Base-by-base conservation (phyloP, 108 stramenopile genomes). In the Chaetoceros muelleri region DNA sequence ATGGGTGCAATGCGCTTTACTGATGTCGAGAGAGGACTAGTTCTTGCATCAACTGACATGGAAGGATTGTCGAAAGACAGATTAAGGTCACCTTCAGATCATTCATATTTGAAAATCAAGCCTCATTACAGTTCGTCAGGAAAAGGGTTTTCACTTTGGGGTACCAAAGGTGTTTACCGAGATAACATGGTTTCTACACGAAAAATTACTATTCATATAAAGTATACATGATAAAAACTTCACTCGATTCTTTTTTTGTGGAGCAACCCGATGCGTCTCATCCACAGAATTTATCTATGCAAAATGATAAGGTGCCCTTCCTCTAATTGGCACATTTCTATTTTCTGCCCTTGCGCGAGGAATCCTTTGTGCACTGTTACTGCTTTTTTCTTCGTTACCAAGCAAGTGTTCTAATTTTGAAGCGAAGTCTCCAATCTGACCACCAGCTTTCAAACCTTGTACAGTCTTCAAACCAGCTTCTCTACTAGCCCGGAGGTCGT, bases 381-480 rank as follows among this genome's bases (percentile, higher is more conserved):
- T n/a, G n/a, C n/a, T n/a, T n/a, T n/a, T n/a, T n/a, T n/a, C n/a
- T n/a, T n/a, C n/a, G 13, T 40, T 40, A 10, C 13, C 13, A 10
- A 40, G 13, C 13, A 40, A 10, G 5, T 40, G 5, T 13, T 40
- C 34, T 13, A 40, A 10, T 40, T 40, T 40, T 13, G 5, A 5
- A 40, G 34, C 34, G 13, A 67, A 28, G n/a, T 40, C 8, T 40
- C 13, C 34, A 13, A 13, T 40, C 13, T 60, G 0, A 49, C 46
- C n/a, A 66, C 60, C 30, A n/a, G 25, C 21, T 71, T 45, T 28
- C 44, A 40, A 7, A 51, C 54, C 48, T 50, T 76, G 53, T 22
- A 81, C 85, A 1, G 87, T 85, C 45, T 80, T 71, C 25, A 76
- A 30, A 0, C 81, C 94, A 0, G 94, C 94, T 52, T 90, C 79